Evolutionary conservation across 2,329 filamentous ascomycete genomes (phyloP), one percentile per base, ranked within the genome.

Genomic region (Paecilomyces sp.): DNA sequence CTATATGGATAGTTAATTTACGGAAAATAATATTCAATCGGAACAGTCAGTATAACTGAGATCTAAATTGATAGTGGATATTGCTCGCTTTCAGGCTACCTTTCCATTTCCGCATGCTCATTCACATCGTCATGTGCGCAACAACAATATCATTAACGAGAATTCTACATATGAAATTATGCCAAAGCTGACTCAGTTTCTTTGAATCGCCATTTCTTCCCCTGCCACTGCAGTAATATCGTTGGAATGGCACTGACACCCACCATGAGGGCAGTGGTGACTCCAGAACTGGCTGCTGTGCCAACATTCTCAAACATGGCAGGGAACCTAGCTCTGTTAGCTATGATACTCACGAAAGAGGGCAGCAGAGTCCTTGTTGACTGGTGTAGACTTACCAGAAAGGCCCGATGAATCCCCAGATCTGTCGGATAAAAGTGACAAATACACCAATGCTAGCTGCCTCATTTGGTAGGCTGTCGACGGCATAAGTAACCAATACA

Each of bases 401-500:
- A 0, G 70, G 68, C 6, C 79, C 76, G 57, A 82, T 77, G 65
- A 83, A 83, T 0, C 80, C 80, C 78, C 79, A 83, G 0, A 78
- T 79, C 60, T 83, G 80, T 7, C 84, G 75, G 1, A 85, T 77
- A 58, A 86, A 76, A 3, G 79, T 85, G 62, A 86, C 78, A 62
- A 85, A 86, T 0, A 85, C 83, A 2, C 83, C 84, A 18, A 86
- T 77, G 57, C 79, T 79, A 0, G 79, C 80, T 0, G 82, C 76
- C 50, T 83, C 77, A 30, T 82, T 74, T 1, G 74, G 77, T 61
- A 84, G 80, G 65, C 82, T 83, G 63, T 87, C 85, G 0, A 87
- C 80, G 0, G 83, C 80, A 66, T 85, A 87, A 0, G 85, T 86
- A 25, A 85, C 81, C 52, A 85, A 67, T 1, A 86, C 80, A 0